Conservation (phyloP, 1,284 basidiomycete species). For the Rugosomyces carneus region DNA sequence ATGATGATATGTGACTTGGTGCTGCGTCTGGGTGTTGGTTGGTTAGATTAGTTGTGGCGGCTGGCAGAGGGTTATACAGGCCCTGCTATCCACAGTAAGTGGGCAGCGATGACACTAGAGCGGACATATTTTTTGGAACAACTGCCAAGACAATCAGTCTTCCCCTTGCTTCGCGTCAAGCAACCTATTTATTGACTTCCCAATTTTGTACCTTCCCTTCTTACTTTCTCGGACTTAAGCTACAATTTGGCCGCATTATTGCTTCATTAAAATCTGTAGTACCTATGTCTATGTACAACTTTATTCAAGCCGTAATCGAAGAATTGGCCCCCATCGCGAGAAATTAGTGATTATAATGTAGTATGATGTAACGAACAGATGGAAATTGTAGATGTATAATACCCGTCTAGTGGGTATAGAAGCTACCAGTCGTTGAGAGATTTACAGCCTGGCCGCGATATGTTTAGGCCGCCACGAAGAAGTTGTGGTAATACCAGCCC, state of each 20-base stretch:
- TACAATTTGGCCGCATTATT: slow-evolving; percentile 6
- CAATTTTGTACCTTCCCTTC: slow-evolving; percentile 13
- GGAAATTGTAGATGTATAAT: slow-evolving; percentile 2
- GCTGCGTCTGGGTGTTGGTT: not conserved
- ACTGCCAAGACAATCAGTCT: slow-evolving; percentile 7
- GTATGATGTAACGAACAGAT: slow-evolving; percentile 6
- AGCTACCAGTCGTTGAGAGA: slow-evolving; percentile 70
- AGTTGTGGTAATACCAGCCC: slow-evolving; percentile 81
- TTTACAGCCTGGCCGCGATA: slow-evolving; percentile 60
- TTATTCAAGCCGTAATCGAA: slow-evolving; percentile 16
- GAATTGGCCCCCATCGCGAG: slow-evolving; percentile 1
- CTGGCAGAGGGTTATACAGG: slow-evolving; percentile 15
- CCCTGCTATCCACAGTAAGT: slow-evolving; percentile 16
- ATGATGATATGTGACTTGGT: slow-evolving; percentile 32
- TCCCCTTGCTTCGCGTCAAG: slow-evolving; percentile 1
- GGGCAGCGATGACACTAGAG: slow-evolving; percentile 10
- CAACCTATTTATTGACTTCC: slow-evolving; percentile 9
- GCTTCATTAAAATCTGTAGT: slow-evolving; percentile 16
- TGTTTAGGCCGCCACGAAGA: slow-evolving; percentile 77
- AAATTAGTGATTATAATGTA: not conserved
- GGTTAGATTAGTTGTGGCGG: slow-evolving; percentile 8
- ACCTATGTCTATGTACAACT: slow-evolving; percentile 18
- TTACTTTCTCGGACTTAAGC: slow-evolving; percentile 11
- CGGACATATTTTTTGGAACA: slow-evolving; percentile 10
- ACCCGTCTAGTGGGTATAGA: too few relatives aligned